Evolutionary conservation across 768 basidiomycete species (phyloP).

Genomic region (Tricholoma hemisulphureum): DNA sequence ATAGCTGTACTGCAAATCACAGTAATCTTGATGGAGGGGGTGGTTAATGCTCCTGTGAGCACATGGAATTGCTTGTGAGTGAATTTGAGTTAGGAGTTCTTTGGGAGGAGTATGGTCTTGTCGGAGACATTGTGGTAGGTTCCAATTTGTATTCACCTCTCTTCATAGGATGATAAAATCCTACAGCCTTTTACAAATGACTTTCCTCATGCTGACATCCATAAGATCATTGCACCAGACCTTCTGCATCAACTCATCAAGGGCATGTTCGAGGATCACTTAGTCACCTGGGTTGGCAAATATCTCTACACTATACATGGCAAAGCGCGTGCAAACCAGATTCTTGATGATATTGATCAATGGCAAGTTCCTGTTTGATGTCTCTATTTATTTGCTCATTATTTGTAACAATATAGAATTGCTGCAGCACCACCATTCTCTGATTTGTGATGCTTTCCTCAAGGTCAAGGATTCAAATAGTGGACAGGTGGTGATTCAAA

Average conservation of each 20-base stretch:
- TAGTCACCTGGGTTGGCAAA: too few relatives aligned
- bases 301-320: slow-evolving; percentile 19
- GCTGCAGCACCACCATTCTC: slow-evolving; percentile 8
- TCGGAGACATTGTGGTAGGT: slow-evolving; percentile 27
- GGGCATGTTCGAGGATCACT: too few relatives aligned
- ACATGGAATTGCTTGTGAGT: too few relatives aligned
- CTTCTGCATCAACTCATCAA: too few relatives aligned
- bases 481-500: slow-evolving; percentile 19
- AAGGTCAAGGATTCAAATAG: slow-evolving; percentile 16
- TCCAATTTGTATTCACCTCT: slow-evolving; percentile 29
- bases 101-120: slow-evolving; percentile 26
- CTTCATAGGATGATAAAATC: background rate
- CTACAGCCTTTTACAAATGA: background rate
- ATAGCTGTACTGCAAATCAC: slow-evolving; percentile 6
- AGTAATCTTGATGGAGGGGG: slow-evolving; percentile 2
- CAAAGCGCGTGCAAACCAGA: slow-evolving; percentile 11
- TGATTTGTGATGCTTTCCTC: background rate
- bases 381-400: too few relatives aligned
- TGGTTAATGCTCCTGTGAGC: too few relatives aligned
- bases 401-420: slow-evolving; percentile 22
- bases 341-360: too few relatives aligned
- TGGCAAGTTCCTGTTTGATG: too few relatives aligned
- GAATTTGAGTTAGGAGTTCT: background rate
- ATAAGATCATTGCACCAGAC: too few relatives aligned
- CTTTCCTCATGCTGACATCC: too few relatives aligned